A percentile compares a stretch with the other conserved stretches of the same genome.
These are phyloP conservation scores for Letharia lupina DNA, from an alignment of 495 filamentous ascomycete species.

Conservation along the genomic window DNA sequence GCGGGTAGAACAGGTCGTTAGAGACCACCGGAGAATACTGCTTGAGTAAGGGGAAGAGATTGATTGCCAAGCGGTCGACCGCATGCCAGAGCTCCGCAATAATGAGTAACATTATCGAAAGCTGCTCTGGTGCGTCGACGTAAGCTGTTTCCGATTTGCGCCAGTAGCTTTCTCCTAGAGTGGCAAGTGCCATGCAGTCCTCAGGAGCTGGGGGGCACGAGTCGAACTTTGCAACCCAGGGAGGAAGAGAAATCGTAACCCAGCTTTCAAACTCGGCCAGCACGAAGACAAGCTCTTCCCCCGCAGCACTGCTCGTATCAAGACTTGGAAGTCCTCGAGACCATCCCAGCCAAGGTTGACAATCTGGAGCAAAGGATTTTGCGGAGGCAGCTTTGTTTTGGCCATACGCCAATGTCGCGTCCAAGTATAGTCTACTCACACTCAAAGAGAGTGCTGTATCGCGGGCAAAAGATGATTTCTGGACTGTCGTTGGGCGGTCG, in stretches of 20 bases:
- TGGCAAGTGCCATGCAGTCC: background rate
- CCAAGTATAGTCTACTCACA: background rate
- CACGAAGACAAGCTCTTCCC: background rate
- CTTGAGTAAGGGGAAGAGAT: background rate
- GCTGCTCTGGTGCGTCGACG: background rate
- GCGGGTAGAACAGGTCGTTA: background rate
- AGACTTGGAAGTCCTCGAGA: background rate
- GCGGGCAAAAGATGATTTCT: background rate
- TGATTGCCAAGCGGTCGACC: background rate
- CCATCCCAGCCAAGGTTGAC: background rate
- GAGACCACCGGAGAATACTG: background rate
- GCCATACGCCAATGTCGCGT: background rate
- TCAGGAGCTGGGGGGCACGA: background rate
- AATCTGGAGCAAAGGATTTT: background rate
- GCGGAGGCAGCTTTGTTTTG: background rate
- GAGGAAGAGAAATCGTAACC: background rate
- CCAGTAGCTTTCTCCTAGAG: background rate
- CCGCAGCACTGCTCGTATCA: background rate
- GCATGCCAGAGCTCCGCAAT: background rate
- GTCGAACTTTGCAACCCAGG: background rate
- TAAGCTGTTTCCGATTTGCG: background rate
- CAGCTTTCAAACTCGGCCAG: background rate
- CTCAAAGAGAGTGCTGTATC: background rate
- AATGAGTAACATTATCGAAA: background rate
- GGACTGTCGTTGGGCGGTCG: background rate